Conservation (phyloP, 1,284 basidiomycete genomes). For the Sanghuangporus sanghuang region DNA sequence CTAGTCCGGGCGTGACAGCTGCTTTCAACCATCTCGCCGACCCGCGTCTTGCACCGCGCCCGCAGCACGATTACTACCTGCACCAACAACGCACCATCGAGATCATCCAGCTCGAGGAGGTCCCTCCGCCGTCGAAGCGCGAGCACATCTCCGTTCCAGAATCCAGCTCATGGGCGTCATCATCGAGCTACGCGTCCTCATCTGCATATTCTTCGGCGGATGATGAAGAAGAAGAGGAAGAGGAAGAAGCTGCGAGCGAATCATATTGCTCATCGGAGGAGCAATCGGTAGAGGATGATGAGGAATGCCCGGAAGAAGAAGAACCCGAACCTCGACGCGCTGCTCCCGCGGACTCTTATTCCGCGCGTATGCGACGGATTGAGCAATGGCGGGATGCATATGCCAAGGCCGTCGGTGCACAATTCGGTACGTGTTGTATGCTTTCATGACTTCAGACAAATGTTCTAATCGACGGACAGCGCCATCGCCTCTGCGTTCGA, state of each 20-base stretch:
- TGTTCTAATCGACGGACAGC: conserved; percentile 14
- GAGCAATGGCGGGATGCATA: conserved; percentile 54
- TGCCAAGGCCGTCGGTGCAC: conserved; percentile 26
- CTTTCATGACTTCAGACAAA: background rate
- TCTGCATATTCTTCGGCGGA: conserved; percentile 26
- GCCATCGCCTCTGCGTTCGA: conserved; percentile 19
- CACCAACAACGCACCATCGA: conserved; percentile 50
- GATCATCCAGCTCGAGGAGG: conserved; percentile 72
- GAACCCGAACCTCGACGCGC: conserved; percentile 26
- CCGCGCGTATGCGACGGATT: conserved; percentile 49
- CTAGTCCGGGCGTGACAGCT: background rate
- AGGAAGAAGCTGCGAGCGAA: conserved; percentile 5
- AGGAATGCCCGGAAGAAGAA: conserved; percentile 26
- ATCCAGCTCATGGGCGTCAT: conserved; percentile 31
- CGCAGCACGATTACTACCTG: conserved; percentile 40
- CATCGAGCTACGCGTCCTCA: conserved; percentile 32
- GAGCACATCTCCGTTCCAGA: conserved; percentile 29
- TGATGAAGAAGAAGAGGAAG: background rate
- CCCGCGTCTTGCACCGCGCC: conserved; percentile 27
- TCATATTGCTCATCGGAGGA: conserved; percentile 16
- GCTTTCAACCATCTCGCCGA: conserved; percentile 17
- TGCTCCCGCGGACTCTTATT: conserved; percentile 45
- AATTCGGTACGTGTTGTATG: conserved; percentile 17
- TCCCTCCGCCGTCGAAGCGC: conserved; percentile 34
- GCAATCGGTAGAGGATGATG: background rate